These are phyloP conservation scores for Gastrodia elata DNA, from an alignment of 106 monocot species.

Conservation along the genomic window DNA sequence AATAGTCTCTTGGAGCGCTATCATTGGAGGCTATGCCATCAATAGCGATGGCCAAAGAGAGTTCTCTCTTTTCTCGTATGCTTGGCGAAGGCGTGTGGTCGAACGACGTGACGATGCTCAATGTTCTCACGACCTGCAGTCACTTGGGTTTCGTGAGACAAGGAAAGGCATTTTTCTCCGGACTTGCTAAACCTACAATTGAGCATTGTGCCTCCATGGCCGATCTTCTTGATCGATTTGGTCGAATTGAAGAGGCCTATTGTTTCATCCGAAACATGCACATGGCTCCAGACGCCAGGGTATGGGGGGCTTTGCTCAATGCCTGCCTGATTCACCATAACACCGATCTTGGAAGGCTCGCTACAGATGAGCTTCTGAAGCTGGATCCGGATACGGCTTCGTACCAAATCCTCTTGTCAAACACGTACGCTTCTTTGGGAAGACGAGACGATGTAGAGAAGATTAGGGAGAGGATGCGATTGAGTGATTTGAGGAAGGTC, in stretches of 20 bases:
- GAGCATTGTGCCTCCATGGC: slow-evolving; percentile 59
- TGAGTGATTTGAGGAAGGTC: slow-evolving; percentile 10
- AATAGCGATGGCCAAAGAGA: slow-evolving; percentile 19
- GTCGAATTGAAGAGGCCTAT: slow-evolving; percentile 29
- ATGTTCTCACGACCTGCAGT: slow-evolving; percentile 19
- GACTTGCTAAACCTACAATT: slow-evolving; percentile 14
- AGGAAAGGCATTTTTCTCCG: slow-evolving; percentile 15
- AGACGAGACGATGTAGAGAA: slow-evolving; percentile 19
- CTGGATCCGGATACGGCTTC: slow-evolving; percentile 15
- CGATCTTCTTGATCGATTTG: slow-evolving; percentile 43
- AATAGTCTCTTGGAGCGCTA: slow-evolving; percentile 9
- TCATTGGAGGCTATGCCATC: slow-evolving; percentile 6
- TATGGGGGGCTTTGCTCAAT: slow-evolving; percentile 52
- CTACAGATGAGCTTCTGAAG: slow-evolving; percentile 14
- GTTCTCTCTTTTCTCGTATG: slow-evolving; percentile 10
- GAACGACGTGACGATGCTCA: slow-evolving; percentile 19
- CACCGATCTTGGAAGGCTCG: slow-evolving; percentile 17
- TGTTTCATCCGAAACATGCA: slow-evolving; percentile 35
- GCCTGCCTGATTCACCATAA: slow-evolving; percentile 14
- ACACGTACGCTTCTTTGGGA: slow-evolving; percentile 17
- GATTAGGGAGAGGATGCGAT: slow-evolving; percentile 16
- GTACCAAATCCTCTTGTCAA: slow-evolving; percentile 21
- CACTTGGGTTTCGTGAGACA: slow-evolving; percentile 18
- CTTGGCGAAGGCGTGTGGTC: slow-evolving; percentile 10
- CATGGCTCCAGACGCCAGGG: slow-evolving; percentile 24